Base-by-base conservation (phyloP, 1,284 basidiomycete species). In the Ustilago cynodontis region DNA sequence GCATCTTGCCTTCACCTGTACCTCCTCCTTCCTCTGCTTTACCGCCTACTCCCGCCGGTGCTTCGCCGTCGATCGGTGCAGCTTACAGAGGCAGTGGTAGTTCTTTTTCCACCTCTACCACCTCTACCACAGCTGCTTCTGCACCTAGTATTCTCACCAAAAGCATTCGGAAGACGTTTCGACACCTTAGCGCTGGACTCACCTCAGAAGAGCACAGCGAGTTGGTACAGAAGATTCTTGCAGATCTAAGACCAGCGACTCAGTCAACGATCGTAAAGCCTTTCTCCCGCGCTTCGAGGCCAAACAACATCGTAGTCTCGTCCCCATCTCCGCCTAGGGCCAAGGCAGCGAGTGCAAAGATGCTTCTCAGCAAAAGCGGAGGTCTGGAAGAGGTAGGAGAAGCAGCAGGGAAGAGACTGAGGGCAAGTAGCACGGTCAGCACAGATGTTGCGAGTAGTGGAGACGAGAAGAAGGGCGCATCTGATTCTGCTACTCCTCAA, bases 21-120 rank as follows among this genome's bases (percentile, higher is more conserved):
- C 72, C 72, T 35, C 72, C 73, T 7, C 73, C 73, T 3, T 37
- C 33, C 13, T 33, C 63, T 10, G 68, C 73, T 33, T 58, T 71
- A 0, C 73, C 73, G 3, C 67, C 72, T 14, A 65, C 63, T 4
- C 72, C 66, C 2, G 37, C 31, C 11, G 29, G 51, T 8, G 35
- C 35, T 20, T 26, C n/a, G n/a, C 61, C 13, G 52, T 53, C 4
- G 39, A 29, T 10, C 52, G 50, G 37, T 31, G 31, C 47, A 9
- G 22, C 52, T 20, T 28, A 20, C 33, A 59, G 47, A 24, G 37
- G 14, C 33, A 61, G 47, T 33, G 51, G 26, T 18, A 61, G 53
- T 31, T 43, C 53, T 5, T 28, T 35, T 24, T 52, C 62, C 14
- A 49, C 1, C 47, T 49, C 47, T 49, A 13, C 22, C 47, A 26